Conservation (phyloP, 495 filamentous ascomycete species). For the Parathielavia appendiculata region DNA sequence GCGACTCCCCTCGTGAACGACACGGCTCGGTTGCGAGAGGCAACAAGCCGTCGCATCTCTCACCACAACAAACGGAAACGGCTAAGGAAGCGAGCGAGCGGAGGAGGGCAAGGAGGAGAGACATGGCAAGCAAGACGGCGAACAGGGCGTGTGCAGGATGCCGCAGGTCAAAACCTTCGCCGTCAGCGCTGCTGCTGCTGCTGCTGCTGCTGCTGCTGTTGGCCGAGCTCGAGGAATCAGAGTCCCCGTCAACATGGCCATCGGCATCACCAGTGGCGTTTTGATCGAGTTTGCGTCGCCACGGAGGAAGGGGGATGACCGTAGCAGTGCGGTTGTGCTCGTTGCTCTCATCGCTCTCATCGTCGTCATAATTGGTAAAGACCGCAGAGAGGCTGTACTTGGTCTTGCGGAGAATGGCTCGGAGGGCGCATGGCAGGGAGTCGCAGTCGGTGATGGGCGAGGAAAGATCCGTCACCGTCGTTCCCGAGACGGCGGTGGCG, state of each 20-base stretch:
- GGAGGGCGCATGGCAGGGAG: neutral
- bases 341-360: neutral
- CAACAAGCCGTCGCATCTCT: neutral
- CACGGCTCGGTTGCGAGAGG: neutral
- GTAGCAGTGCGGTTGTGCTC: neutral
- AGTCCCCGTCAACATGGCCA: neutral
- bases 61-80: neutral
- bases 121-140: neutral
- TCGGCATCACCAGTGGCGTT: neutral
- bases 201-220: no score
- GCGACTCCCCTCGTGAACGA: neutral
- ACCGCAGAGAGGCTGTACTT: neutral
- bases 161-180: no score
- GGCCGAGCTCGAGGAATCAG: neutral
- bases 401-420: neutral
- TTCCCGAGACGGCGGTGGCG: neutral
- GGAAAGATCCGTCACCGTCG: neutral
- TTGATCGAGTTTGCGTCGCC: neutral
- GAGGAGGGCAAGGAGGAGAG: neutral
- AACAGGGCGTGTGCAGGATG: no score
- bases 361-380: neutral
- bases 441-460: neutral
- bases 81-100: no score
- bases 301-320: neutral
- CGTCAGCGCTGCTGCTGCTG: no score